phyloP scores from a whole-genome alignment of 106 monocot genomes.

The Acorus gramineus region DNA sequence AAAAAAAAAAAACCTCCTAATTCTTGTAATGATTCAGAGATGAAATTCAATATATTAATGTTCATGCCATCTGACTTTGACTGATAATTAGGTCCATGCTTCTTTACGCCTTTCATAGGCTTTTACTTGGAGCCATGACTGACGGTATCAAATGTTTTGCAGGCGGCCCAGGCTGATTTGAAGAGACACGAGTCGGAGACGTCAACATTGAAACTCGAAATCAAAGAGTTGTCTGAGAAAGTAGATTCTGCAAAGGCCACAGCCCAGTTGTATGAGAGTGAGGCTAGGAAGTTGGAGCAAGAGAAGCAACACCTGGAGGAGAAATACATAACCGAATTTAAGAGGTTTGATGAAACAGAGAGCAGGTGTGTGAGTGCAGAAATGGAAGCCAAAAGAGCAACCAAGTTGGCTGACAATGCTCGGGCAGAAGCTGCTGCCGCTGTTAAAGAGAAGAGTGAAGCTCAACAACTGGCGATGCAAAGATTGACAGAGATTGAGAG shows the following conservation, averaged over 20 bases:
- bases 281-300: conserved; percentile 64
- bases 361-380: conserved; percentile 66
- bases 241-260: conserved; percentile 40
- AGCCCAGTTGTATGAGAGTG: conserved; percentile 52
- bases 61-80: too few species aligned
- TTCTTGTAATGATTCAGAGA: too few species aligned
- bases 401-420: conserved; percentile 64
- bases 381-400: conserved; percentile 62
- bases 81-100: too few species aligned
- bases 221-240: conserved; percentile 28
- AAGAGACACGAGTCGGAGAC: conserved; percentile 52
- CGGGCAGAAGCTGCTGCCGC: conserved; percentile 51
- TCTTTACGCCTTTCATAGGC: too few species aligned
- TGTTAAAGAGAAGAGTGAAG: conserved; percentile 76
- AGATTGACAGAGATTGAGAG: conserved; percentile 63
- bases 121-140: too few species aligned
- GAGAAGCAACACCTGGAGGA: conserved; percentile 79
- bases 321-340: conserved; percentile 66
- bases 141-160: background rate
- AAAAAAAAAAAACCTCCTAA: too few species aligned
- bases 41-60: too few species aligned
- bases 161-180: conserved; percentile 53
- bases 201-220: conserved; percentile 50
- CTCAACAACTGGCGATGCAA: conserved; percentile 68
- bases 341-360: conserved; percentile 67